Percentiles rank a stretch among this genome's conserved stretches.
Evolutionary conservation across 2,329 filamentous ascomycete genomes (phyloP).

Genomic region (Trichoderma hamatum): DNA sequence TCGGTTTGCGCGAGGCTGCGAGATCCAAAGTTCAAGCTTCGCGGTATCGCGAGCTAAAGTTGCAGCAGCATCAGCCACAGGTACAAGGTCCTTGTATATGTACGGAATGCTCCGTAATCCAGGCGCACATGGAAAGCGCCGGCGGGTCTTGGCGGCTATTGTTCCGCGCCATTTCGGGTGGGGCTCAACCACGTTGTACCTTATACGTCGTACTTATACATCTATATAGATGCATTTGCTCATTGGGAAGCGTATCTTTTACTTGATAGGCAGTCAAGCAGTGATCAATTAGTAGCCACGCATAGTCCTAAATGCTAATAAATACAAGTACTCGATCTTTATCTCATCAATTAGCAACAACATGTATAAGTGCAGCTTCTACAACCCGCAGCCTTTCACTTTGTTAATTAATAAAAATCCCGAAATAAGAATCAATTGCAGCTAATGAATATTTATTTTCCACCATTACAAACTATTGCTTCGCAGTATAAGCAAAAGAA

Average conservation of each 20-base stretch:
- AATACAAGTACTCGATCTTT: neutral
- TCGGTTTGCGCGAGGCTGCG: neutral
- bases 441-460: neutral
- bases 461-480: neutral
- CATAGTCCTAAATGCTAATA: neutral
- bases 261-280: no score
- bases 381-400: neutral
- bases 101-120: neutral
- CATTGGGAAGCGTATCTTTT: no score
- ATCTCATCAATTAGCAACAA: neutral
- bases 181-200: neutral
- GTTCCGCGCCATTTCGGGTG: neutral
- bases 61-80: constrained; percentile 18
- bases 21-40: neutral
- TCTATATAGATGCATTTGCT: neutral
- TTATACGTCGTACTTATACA: neutral
- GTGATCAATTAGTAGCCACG: no score
- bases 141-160: neutral
- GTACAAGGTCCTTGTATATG: constrained; percentile 35
- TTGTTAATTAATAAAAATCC: neutral
- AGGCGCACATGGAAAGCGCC: constrained; percentile 5
- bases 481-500: neutral
- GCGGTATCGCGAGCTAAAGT: constrained; percentile 14
- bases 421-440: neutral
- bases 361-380: neutral